phyloP scores from a whole-genome alignment of 169 alveolate species.

The Plasmodium vivax region DNA sequence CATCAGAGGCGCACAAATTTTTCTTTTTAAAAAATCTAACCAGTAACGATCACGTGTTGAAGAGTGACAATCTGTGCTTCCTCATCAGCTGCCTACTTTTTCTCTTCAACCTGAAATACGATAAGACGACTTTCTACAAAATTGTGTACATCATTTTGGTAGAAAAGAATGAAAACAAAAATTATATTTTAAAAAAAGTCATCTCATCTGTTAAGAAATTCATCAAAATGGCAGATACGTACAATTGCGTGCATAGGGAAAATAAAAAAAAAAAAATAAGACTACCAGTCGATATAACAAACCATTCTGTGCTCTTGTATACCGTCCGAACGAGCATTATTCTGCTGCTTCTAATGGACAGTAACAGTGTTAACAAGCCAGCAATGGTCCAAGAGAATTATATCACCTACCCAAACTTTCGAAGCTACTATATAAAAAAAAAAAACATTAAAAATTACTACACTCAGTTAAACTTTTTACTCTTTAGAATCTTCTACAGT shows the following conservation, averaged over 20 bases:
- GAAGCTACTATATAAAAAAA: slow-evolving; percentile 40
- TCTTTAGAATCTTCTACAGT: slow-evolving; percentile 47
- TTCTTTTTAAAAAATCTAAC: slow-evolving; percentile 40
- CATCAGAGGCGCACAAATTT: slow-evolving; percentile 28
- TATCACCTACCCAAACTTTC: slow-evolving; percentile 17
- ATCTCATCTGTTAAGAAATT: slow-evolving; percentile 33
- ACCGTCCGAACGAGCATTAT: slow-evolving; percentile 51
- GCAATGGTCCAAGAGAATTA: slow-evolving; percentile 3
- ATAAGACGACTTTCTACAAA: slow-evolving; percentile 40
- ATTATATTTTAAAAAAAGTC: slow-evolving; percentile 46
- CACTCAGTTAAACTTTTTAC: slow-evolving; percentile 62
- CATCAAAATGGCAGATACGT: slow-evolving; percentile 24
- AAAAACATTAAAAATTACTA: slow-evolving; percentile 45
- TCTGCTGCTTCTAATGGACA: slow-evolving; percentile 52
- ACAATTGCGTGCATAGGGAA: slow-evolving; percentile 21
- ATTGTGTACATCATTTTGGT: slow-evolving; percentile 16
- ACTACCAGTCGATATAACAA: slow-evolving; percentile 16
- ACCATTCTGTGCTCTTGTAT: slow-evolving; percentile 47
- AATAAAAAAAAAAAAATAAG: slow-evolving; percentile 41
- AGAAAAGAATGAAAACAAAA: slow-evolving; percentile 36
- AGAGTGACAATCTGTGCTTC: slow-evolving; percentile 19
- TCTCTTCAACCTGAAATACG: slow-evolving; percentile 32
- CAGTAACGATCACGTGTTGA: slow-evolving; percentile 40
- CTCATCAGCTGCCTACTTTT: slow-evolving; percentile 42
- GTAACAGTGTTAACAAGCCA: slow-evolving; percentile 22